A percentile compares a stretch with the other conserved stretches of the same genome.
Evolutionary conservation across 345 rosid genomes (phyloP).

Genomic region (Isatis tinctoria): DNA sequence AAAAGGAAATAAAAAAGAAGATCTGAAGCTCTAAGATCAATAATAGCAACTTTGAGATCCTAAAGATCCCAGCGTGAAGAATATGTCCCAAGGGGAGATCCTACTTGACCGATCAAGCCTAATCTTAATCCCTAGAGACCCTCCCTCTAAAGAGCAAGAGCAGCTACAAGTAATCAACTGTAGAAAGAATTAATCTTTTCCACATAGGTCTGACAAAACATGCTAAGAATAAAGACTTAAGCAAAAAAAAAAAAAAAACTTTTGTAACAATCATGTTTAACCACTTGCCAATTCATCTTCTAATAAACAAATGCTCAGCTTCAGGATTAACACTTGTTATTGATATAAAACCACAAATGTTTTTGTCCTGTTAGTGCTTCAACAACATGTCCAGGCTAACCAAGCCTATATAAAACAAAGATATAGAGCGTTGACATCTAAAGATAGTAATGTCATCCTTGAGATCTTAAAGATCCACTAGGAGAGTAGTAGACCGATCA

Average conservation of each 20-base stretch:
- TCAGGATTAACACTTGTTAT: not conserved
- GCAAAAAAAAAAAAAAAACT: not conserved
- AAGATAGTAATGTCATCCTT: not conserved
- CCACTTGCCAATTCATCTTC: not conserved
- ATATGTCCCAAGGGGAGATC: not conserved
- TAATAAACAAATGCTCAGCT: not conserved
- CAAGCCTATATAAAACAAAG: not conserved
- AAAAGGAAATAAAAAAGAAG: no score
- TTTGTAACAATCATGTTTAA: not conserved
- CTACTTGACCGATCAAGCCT: not conserved
- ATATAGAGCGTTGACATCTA: not conserved
- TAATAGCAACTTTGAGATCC: not conserved
- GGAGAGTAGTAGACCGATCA: not conserved
- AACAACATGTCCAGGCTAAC: no score
- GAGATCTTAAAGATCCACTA: not conserved
- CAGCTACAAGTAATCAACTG: not conserved
- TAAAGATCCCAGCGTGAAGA: not conserved
- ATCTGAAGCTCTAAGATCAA: not conserved
- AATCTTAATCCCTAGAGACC: not conserved
- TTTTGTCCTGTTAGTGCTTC: no score
- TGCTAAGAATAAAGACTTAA: not conserved
- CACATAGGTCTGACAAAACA: not conserved
- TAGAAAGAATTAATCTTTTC: not conserved
- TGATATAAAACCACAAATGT: not conserved
- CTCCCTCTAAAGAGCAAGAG: not conserved